A percentile compares a stretch with the other conserved stretches of the same genome.
Evolutionary conservation across 306 rosid species (phyloP).

Genomic region (Cotoneaster glaucophyllus): DNA sequence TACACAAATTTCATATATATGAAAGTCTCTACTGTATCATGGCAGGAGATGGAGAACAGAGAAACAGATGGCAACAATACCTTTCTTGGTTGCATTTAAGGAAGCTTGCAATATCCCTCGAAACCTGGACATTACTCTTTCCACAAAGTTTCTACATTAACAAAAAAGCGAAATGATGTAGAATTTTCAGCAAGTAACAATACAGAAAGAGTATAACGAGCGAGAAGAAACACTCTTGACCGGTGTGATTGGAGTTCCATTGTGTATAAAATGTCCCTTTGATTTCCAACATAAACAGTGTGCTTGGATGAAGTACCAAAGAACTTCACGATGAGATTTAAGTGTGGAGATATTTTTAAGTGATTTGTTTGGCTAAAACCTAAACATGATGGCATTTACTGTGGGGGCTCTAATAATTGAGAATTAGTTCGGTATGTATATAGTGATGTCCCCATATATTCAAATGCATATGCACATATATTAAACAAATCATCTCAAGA

Average conservation of each 20-base stretch:
- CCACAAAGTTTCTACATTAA: constrained; percentile 8
- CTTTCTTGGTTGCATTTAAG: constrained; percentile 72
- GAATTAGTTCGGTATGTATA: neutral
- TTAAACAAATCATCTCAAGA: neutral
- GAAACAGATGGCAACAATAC: constrained; percentile 15
- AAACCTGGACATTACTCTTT: constrained; percentile 60
- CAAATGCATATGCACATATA: neutral
- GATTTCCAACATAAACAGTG: neutral
- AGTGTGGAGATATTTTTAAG: neutral
- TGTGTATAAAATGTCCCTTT: neutral
- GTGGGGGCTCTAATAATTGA: neutral
- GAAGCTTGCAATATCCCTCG: constrained; percentile 67
- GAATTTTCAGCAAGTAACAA: neutral
- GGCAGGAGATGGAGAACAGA: neutral
- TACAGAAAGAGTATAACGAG: neutral
- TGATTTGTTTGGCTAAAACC: neutral
- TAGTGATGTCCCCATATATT: neutral
- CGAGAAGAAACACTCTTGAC: neutral
- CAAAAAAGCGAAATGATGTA: neutral
- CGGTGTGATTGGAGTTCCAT: neutral
- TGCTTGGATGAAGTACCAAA: neutral
- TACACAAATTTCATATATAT: neutral
- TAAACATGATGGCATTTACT: neutral
- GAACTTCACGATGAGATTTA: neutral
- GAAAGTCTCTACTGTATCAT: neutral